phyloP scores from a whole-genome alignment of 164 flowering plant genomes.

The Berberis thunbergii region DNA sequence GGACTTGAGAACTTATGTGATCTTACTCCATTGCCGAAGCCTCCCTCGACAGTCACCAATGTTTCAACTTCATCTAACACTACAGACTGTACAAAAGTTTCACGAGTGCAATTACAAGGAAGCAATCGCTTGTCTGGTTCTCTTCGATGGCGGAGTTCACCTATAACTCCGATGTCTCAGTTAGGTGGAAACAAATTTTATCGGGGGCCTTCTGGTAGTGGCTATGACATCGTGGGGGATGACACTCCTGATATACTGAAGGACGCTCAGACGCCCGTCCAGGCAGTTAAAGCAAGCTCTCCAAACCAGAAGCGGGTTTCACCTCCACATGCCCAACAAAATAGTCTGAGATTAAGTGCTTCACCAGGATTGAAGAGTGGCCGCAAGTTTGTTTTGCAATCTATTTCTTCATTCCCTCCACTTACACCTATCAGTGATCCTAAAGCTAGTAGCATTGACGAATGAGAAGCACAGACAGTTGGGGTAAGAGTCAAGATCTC shows the following conservation, averaged over 20 bases:
- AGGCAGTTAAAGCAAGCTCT: constrained; percentile 48
- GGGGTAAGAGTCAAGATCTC: neutral
- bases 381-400: constrained; percentile 54
- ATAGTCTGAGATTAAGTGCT: constrained; percentile 34
- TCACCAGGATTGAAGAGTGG: constrained; percentile 43
- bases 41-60: constrained; percentile 13
- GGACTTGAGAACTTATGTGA: constrained; percentile 14
- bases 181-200: constrained; percentile 17
- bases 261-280: constrained; percentile 27
- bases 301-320: constrained; percentile 66
- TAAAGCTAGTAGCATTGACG: constrained; percentile 17
- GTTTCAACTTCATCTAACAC: constrained; percentile 26
- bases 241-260: constrained; percentile 53
- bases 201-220: constrained; percentile 14
- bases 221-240: constrained; percentile 27
- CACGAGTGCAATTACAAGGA: constrained; percentile 17
- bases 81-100: constrained; percentile 13
- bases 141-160: constrained; percentile 36
- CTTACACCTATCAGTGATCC: constrained; percentile 49
- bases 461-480: constrained; percentile 8
- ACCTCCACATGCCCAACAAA: constrained; percentile 39
- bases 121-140: constrained; percentile 19
- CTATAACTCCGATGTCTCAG: constrained; percentile 30
- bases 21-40: constrained; percentile 17
- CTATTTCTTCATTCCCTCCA: constrained; percentile 63